Percentiles rank a stretch among this genome's conserved stretches.
phyloP scores from a whole-genome alignment of 306 rosid species.

The Hippophae rhamnoides region DNA sequence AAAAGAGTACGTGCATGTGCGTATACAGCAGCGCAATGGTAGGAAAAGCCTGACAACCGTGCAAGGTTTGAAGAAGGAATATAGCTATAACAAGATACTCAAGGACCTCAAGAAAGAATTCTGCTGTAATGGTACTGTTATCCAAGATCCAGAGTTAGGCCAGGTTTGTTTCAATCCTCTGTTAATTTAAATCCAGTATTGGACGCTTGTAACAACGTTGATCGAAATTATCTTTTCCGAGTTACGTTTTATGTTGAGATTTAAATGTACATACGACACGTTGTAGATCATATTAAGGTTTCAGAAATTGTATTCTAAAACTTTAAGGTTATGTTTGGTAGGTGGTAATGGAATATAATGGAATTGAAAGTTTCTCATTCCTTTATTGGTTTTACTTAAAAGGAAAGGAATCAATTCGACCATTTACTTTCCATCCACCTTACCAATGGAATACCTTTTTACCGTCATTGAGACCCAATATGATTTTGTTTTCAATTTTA shows the following conservation, averaged over 20 bases:
- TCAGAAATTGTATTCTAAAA: too few species aligned
- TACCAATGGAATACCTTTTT: too few species aligned
- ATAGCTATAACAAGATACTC: constrained; percentile 42
- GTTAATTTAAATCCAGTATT: not conserved
- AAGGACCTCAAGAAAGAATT: constrained; percentile 46
- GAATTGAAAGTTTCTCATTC: too few species aligned
- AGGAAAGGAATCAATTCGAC: too few species aligned
- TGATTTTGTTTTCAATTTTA: too few species aligned
- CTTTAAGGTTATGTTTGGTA: too few species aligned
- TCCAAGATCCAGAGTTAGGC: constrained; percentile 46
- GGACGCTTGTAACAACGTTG: too few species aligned
- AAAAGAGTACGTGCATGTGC: constrained; percentile 41
- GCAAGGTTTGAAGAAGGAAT: constrained; percentile 48
- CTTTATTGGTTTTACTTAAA: too few species aligned
- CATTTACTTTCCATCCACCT: too few species aligned
- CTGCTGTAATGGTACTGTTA: constrained; percentile 48
- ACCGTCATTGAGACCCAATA: too few species aligned
- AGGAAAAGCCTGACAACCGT: constrained; percentile 41
- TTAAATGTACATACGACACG: not conserved
- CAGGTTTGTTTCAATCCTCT: constrained; percentile 19
- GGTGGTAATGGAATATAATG: too few species aligned
- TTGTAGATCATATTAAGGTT: too few species aligned
- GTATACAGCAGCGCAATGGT: constrained; percentile 41
- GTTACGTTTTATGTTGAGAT: not conserved
- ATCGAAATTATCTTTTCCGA: not conserved